Evolutionary conservation across 805 yeast genomes (phyloP), one percentile per base, ranked within the genome.

Genomic region (Lachancea thermotolerans): DNA sequence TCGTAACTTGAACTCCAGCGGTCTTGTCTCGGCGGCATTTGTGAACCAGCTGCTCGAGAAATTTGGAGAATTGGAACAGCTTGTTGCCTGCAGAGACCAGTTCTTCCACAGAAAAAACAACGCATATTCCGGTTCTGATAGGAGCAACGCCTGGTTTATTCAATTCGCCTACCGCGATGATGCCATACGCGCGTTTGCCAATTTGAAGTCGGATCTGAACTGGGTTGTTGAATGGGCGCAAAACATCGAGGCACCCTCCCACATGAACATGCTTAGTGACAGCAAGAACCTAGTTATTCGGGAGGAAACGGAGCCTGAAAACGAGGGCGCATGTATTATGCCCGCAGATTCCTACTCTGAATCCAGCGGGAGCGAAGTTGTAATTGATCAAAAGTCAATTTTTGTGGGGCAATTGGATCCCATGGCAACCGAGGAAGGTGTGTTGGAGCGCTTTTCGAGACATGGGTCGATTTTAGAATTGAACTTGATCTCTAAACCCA

Each of bases 181-280:
- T 62, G 95, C 96, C 10, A 85, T 86, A 37, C 74, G 85, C 56
- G 95, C 95, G 0, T 87, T 77, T 68, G 89, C 93, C 2, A 76
- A 74, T 54, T 68, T 83, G 49, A 74, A 82, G 52, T 71, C 74
- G 11, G 74, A 74, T 38, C 66, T 71, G 7, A 64, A 66, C n/a
- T 79, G 79, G 74, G 67, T 67, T 37, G 84, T 82, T 36, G 88
- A 84, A 56, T 87, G 96, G 96, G 88, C 93, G 0, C 90, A 86
- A 65, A 87, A 87, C 57, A 72, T 87, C 37, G 89, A 80, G 39
- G 75, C 73, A 31, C 72, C 74, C 21, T 59, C 63, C 30, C 66
- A 62, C 32, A 53, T 52, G 46, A 64, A 64, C 45, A 44, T 64
- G 37, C 41, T 61, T 28, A 37, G 29, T 18, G 16, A 37, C 28